Evolutionary conservation across 305 asterid genomes (phyloP).

Genomic region (Petunia hybrid): DNA sequence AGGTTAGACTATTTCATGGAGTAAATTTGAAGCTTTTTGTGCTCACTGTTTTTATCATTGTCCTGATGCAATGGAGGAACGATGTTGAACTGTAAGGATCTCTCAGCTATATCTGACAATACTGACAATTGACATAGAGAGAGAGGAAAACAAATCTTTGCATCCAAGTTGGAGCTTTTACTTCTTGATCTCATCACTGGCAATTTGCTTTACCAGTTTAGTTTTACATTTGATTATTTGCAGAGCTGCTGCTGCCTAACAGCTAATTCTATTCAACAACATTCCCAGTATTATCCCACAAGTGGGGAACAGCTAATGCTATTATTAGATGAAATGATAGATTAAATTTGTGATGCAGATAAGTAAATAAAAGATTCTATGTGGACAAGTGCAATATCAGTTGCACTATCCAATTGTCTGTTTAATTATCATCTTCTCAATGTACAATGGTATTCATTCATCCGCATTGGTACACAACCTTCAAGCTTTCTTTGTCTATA

Average conservation of each 20-base stretch:
- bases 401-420: slow-evolving; percentile 19
- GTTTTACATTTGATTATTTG: slow-evolving; percentile 4
- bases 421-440: not conserved
- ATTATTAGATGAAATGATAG: slow-evolving; percentile 19
- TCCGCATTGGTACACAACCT: not conserved
- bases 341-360: slow-evolving; percentile 16
- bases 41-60: not conserved
- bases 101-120: not conserved
- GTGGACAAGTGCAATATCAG: not conserved
- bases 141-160: not conserved
- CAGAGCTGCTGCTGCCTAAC: not conserved
- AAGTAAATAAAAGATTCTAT: slow-evolving; percentile 7
- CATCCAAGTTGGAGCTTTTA: slow-evolving; percentile 1
- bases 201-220: not conserved
- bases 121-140: not conserved
- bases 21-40: not conserved
- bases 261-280: too few species aligned
- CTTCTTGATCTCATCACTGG: slow-evolving; percentile 4
- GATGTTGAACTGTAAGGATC: slow-evolving; percentile 8
- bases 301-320: not conserved
- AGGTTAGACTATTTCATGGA: slow-evolving; percentile 15
- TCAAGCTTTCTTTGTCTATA: not conserved
- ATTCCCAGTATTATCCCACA: too few species aligned
- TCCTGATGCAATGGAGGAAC: slow-evolving; percentile 23
- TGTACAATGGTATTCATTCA: not conserved